Percentiles rank a stretch among this genome's conserved stretches.
phyloP scores from a whole-genome alignment of 257 asterid species.

The Petunia axillaris region DNA sequence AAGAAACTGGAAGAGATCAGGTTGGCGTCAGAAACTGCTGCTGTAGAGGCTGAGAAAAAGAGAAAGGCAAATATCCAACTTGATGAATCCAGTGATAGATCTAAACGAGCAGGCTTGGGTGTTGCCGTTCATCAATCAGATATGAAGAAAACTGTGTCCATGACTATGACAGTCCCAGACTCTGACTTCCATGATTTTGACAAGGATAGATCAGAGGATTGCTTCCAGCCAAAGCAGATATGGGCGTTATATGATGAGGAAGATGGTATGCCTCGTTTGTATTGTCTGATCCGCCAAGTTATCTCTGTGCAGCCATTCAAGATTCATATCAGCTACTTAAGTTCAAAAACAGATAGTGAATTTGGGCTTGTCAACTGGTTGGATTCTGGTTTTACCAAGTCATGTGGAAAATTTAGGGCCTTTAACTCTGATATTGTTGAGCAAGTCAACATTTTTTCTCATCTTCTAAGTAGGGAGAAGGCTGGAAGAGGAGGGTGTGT shows the following conservation, averaged over 20 bases:
- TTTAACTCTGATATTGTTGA: constrained; percentile 81
- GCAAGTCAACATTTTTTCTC: constrained; percentile 94
- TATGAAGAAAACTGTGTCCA: constrained; percentile 55
- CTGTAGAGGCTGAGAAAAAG: constrained; percentile 60
- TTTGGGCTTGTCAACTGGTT: constrained; percentile 94
- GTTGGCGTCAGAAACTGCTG: constrained; percentile 60
- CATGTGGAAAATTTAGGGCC: constrained; percentile 91
- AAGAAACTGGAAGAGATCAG: constrained; percentile 67
- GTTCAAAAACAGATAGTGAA: constrained; percentile 81
- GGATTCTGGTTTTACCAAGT: constrained; percentile 87
- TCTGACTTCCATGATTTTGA: constrained; percentile 97
- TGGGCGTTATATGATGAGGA: constrained; percentile 99
- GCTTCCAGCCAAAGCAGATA: constrained; percentile 92
- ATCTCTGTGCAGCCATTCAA: constrained; percentile 82
- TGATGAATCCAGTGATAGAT: constrained; percentile 39
- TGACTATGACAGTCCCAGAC: constrained; percentile 91
- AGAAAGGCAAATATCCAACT: constrained; percentile 47
- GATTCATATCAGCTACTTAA: constrained; percentile 83
- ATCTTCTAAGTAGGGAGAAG: constrained; percentile 79
- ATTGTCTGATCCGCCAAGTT: constrained; percentile 89
- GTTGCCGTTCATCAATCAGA: constrained; percentile 46
- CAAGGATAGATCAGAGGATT: constrained; percentile 83
- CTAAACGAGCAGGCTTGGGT: constrained; percentile 35
- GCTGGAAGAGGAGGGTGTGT: constrained; percentile 97
- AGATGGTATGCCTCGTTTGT: constrained; percentile 99